Evolutionary conservation across 192 early-diverging fungal species (phyloP), one percentile per base, ranked within the genome.

Genomic region (Obelidium mucronatum): DNA sequence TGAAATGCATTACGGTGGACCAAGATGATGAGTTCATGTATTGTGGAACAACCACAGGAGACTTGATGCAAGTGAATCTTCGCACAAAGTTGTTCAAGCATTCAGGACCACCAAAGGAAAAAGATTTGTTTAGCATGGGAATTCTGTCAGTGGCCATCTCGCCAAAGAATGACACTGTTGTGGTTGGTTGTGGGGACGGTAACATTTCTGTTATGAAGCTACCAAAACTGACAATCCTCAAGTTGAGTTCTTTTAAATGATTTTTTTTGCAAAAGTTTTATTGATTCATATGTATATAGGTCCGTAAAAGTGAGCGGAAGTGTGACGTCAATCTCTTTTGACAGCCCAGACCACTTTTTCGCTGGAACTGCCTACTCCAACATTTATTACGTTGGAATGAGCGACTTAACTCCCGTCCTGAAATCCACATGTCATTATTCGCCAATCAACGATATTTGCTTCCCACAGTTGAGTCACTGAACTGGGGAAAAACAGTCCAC

Each of bases 1-100:
- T 89, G 42, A 88, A 86, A 75, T 88, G 86, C 62, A 81, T 87
- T 44, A 71, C 76, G 2, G 75, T 89, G 4, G 86, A 88, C 68
- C 52, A 64, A 19, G 66, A 80, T 26, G 88, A 89, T 67, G 88
- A 89, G 78, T 82, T 79, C 44, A 86, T 89, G 86, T 89, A 88
- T 69, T 89, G 88, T 63, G 88, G 88, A 31, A 89, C 86, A 1
- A 88, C 88, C 1, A 89, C 88, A 6, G 88, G 88, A 6, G 88
- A 89, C 67, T 65, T 89, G 69, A 44, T 88, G 65, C 80, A 88
- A 75, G 79, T 87, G 30, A 81, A 81, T 28, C 40, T 89, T 53
- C 30, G 66, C 0, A 86, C 80, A 6, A 85, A 83, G 75, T 66
- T 89, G 44, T 89, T 89, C 64, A 89, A 88, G 80, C 73, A 84